Base-by-base conservation (phyloP, 495 filamentous ascomycete genomes). In the Lophiostoma macrostomum region DNA sequence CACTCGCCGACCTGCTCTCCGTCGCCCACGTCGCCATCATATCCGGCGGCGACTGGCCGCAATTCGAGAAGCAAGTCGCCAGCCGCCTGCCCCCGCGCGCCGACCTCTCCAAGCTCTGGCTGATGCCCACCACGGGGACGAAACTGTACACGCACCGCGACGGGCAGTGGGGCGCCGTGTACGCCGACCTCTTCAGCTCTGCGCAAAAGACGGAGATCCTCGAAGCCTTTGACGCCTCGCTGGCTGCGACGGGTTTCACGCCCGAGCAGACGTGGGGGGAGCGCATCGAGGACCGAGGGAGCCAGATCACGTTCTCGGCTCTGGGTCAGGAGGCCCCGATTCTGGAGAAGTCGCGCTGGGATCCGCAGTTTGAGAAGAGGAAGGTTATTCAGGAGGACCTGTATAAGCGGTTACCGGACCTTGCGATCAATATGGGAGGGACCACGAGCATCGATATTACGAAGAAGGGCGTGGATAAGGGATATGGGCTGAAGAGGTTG, bases 281-380 rank as follows among this genome's bases (percentile, higher is more conserved):
- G 16, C 38, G 61, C 19, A 60, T 65, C 38, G 63, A 65, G 40
- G 63, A 64, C 31, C 63, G 61, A 29, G 63, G 62, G 31, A 60
- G 61, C 25, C 63, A 65, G 53, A 65, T 65, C 32, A 65, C 63
- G 29, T 61, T 64, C 49, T 65, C 62, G 12, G 61, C 63, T 5
- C 61, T 65, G 16, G 63, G 61, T 16, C 63, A 65, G 51, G 31
- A 65, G 44, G 61, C 63, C 10, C 61, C 63, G 7, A 36, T 64
- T 3, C 29, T 24, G 6, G 56, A 34, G 18, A 65, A 64, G 47
- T 20, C 61, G 56, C 14, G 20, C 25, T 64, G 59, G 59, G 60
- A 63, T 41, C 60, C 60, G 19, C 42, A 63, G 39, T 64, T 64
- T 38, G 60, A 53, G 8, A 64, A 64, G 38, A 60, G 61, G 32